Evolutionary conservation across 2,329 filamentous ascomycete species (phyloP).

Genomic region (Pseudodiploospora longispora): DNA sequence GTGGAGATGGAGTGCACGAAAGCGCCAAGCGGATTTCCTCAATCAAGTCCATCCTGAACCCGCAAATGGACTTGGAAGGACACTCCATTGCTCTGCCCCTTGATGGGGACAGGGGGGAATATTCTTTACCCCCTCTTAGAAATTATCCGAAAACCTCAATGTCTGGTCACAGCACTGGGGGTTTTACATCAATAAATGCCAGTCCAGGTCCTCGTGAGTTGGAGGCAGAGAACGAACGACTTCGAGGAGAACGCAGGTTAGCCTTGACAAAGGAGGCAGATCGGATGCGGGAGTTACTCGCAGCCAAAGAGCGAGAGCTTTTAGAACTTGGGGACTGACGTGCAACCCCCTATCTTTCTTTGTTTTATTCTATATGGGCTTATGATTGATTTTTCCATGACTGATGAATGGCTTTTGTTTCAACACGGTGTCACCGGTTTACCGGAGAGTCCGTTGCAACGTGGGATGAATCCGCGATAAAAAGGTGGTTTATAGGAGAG

Average conservation of each 20-base stretch:
- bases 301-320: slow-evolving; percentile 67
- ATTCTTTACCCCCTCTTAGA: slow-evolving; percentile 32
- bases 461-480: no score
- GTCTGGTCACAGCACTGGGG: slow-evolving; percentile 30
- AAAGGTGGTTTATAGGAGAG: no score
- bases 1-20: slow-evolving; percentile 34
- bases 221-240: slow-evolving; percentile 36
- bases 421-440: neutral
- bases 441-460: no score
- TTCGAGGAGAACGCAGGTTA: slow-evolving; percentile 54
- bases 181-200: slow-evolving; percentile 27
- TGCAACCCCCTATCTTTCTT: slow-evolving; percentile 2
- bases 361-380: neutral
- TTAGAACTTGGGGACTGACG: slow-evolving; percentile 23
- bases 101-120: slow-evolving; percentile 29
- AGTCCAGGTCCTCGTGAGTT: slow-evolving; percentile 16
- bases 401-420: slow-evolving; percentile 16
- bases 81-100: slow-evolving; percentile 18
- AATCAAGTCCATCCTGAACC: slow-evolving; percentile 69
- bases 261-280: slow-evolving; percentile 67
- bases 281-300: slow-evolving; percentile 63
- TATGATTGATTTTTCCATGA: slow-evolving; percentile 11
- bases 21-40: slow-evolving; percentile 58
- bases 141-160: slow-evolving; percentile 34
- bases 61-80: slow-evolving; percentile 25